Evolutionary conservation across 1,139 yeast species (phyloP), one percentile per base, ranked within the genome.

Genomic region (Taphrina populina): DNA sequence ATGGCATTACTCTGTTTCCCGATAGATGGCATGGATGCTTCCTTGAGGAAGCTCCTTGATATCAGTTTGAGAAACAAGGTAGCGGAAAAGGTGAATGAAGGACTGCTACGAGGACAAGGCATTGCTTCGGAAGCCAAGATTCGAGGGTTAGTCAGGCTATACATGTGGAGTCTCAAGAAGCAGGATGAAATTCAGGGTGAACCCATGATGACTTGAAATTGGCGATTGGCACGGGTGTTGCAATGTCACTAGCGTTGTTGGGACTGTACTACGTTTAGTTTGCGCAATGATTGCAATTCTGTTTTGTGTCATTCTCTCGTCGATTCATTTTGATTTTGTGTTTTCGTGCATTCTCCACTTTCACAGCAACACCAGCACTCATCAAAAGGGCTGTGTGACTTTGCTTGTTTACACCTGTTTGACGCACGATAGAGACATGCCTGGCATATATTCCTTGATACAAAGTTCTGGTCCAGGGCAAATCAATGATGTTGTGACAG

Each of bases 1-100:
- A 70, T 73, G 75, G 73, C 76, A 2, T 61, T 73, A 34, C 59
- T 73, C 33, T 72, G 75, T 54, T 71, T 71, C 58, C 71, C 74
- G 3, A 65, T 65, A 0, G 68, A 69, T 13, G 58, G 62, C 11
- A 44, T 41, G 35, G 49, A 1, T 67, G 70, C n/a, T 65, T 66
- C 46, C 57, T 70, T 32, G 59, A 63, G 34, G 69, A 66, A 32
- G 62, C 71, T 37, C 60, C 39, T 71, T 66, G 72, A 69, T 58
- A 58, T 68, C 13, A 63, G 65, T 36, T 60, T 70, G 56, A 63
- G 75, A 5, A 61, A 63, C n/a, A 63, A 62, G 11, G 70, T 73
- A 10, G 75, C 76, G 1, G 63, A 65, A 6, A 62, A 66, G 4
- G 74, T 72, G 30, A 73, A 72, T 58, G 64, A 64, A 35, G 69